Evolutionary conservation across 2,329 filamentous ascomycete species (phyloP).

Genomic region (Escovopsis sp.): DNA sequence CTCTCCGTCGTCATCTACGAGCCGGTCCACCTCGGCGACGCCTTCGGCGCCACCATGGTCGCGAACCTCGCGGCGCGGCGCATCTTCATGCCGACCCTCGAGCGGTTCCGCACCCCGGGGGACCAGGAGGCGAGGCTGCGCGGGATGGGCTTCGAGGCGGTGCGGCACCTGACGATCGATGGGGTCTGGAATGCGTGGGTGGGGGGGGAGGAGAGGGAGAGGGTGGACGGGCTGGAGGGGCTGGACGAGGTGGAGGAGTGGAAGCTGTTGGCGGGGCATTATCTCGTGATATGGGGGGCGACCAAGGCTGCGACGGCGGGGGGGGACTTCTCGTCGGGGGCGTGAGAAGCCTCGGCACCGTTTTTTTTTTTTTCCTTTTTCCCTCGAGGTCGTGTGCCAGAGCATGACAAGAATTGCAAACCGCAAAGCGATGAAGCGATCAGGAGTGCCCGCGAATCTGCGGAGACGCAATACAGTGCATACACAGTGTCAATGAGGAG

Average conservation of each 20-base stretch:
- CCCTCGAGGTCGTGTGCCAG: no score
- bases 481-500: no score
- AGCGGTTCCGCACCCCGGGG: conserved; percentile 50
- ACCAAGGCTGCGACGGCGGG: conserved; percentile 20
- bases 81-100: conserved; percentile 73
- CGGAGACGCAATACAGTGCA: no score
- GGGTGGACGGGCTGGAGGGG: conserved; percentile 69
- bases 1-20: conserved; percentile 68
- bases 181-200: conserved; percentile 70
- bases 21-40: conserved; percentile 66
- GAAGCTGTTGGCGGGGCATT: conserved; percentile 74
- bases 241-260: conserved; percentile 95
- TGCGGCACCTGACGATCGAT: conserved; percentile 30
- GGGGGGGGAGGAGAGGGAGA: conserved; percentile 52
- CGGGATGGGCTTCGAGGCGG: conserved; percentile 46
- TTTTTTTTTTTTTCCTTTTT: no score
- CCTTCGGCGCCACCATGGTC: conserved; percentile 87
- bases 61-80: conserved; percentile 70
- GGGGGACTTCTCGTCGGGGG: no score
- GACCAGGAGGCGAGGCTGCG: conserved; percentile 56
- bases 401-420: no score
- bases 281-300: conserved; percentile 83
- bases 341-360: no score
- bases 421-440: no score
- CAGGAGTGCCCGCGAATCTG: no score